Percentiles rank a stretch among this genome's conserved stretches.
Evolutionary conservation across 2,329 filamentous ascomycete genomes (phyloP).

Genomic region (Monosporascus cannonballus): DNA sequence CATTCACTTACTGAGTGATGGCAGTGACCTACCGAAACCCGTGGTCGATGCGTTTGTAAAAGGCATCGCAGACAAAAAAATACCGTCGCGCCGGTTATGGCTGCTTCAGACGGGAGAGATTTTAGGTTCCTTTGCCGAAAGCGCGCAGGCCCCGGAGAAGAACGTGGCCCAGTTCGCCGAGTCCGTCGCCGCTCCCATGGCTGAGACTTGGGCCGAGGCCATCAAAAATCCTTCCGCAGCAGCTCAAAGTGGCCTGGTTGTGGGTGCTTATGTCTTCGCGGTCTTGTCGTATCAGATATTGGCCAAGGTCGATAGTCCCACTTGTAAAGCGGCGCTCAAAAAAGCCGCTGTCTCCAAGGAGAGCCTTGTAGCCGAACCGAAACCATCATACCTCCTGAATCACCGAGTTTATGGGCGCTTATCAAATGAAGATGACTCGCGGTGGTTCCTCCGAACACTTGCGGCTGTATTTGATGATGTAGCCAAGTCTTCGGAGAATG

Average conservation of each 20-base stretch:
- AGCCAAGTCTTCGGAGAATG: slow-evolving; percentile 40
- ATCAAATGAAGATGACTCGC: slow-evolving; percentile 64
- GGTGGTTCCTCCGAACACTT: slow-evolving; percentile 70
- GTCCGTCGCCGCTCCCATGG: slow-evolving; percentile 45
- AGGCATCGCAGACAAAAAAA: slow-evolving; percentile 79
- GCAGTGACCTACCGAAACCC: slow-evolving; percentile 56
- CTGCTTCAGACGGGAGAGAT: slow-evolving; percentile 66
- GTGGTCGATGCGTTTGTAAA: slow-evolving; percentile 69
- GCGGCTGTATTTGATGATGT: slow-evolving; percentile 53
- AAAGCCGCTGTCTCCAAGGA: slow-evolving; percentile 59
- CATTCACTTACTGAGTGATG: slow-evolving; percentile 54
- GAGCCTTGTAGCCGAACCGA: slow-evolving; percentile 64
- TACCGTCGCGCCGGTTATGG: slow-evolving; percentile 74
- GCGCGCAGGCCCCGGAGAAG: slow-evolving; percentile 40
- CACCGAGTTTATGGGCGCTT: slow-evolving; percentile 80
- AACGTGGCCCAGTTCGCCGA: slow-evolving; percentile 47
- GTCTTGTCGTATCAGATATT: slow-evolving; percentile 55
- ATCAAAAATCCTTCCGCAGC: slow-evolving; percentile 70
- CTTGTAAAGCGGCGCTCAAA: slow-evolving; percentile 43
- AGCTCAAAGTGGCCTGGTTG: slow-evolving; percentile 75
- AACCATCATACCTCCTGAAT: slow-evolving; percentile 82
- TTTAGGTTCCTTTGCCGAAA: slow-evolving; percentile 49
- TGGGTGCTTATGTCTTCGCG: slow-evolving; percentile 68
- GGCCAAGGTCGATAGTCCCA: slow-evolving; percentile 48
- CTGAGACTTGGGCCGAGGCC: slow-evolving; percentile 73